These are phyloP conservation scores for Chromosphaera perkinsii DNA, from an alignment of 208 protist genomes.

Conservation along the genomic window DNA sequence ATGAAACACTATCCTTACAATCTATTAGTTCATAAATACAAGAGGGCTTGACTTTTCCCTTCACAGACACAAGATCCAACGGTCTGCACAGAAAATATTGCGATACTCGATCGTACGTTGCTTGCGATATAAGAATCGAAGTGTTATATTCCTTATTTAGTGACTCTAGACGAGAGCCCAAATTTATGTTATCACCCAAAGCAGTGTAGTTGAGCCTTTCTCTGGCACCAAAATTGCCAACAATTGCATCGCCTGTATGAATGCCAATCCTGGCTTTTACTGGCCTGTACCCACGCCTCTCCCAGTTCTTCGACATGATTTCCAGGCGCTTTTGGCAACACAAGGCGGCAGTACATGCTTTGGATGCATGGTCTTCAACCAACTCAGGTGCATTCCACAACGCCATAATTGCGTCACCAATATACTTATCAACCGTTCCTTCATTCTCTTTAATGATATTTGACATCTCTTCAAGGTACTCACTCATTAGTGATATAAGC, in stretches of 20 bases:
- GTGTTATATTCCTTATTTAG: not conserved
- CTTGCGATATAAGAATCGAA: not conserved
- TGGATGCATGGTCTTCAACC: slow-evolving; percentile 7
- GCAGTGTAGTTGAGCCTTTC: slow-evolving; percentile 34
- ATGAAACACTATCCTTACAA: not conserved
- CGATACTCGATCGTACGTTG: not conserved
- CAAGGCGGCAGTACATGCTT: slow-evolving; percentile 16
- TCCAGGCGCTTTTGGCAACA: slow-evolving; percentile 3
- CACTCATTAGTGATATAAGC: slow-evolving; percentile 6
- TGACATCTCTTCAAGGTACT: slow-evolving; percentile 30
- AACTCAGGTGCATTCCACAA: slow-evolving; percentile 34
- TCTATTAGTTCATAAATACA: slow-evolving; percentile 30
- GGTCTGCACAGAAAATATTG: slow-evolving; percentile 16
- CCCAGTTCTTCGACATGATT: too few species aligned
- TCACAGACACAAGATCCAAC: slow-evolving; percentile 17
- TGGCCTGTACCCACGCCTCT: slow-evolving; percentile 1
- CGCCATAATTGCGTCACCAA: slow-evolving; percentile 33
- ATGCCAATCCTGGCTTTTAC: slow-evolving; percentile 23
- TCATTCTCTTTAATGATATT: slow-evolving; percentile 1
- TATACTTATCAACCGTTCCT: slow-evolving; percentile 36
- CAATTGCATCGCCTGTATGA: slow-evolving; percentile 29
- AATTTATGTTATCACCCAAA: slow-evolving; percentile 28
- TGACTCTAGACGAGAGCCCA: not conserved
- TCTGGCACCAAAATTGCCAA: slow-evolving; percentile 38
- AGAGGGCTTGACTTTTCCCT: slow-evolving; percentile 9